phyloP scores from a whole-genome alignment of 1,139 yeast genomes.

The Candida dubliniensis region DNA sequence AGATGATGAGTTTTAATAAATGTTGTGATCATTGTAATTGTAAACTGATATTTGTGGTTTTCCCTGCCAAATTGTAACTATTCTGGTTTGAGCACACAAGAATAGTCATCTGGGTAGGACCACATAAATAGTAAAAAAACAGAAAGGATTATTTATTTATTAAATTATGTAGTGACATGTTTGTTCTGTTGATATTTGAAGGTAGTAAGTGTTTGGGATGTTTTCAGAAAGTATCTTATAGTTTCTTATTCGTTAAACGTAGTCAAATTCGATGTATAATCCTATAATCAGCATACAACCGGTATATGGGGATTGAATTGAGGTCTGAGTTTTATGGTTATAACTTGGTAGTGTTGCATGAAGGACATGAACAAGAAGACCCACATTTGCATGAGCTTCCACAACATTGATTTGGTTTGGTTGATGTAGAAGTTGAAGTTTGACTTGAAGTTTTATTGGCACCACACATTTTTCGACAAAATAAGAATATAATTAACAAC shows the following conservation, averaged over 20 bases:
- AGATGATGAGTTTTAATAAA: constrained; percentile 4
- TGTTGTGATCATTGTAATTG: not conserved
- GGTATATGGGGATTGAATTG: not conserved
- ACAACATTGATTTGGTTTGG: constrained; percentile 24
- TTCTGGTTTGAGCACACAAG: not conserved
- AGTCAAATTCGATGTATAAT: not conserved
- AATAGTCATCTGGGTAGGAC: no score
- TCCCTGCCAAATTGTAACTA: not conserved
- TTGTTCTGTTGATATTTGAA: no score
- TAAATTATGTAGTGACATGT: no score
- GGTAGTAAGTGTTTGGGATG: no score
- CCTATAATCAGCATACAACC: not conserved
- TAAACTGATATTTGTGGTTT: not conserved
- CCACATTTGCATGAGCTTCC: constrained; percentile 47
- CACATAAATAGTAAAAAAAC: no score
- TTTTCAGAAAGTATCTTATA: no score
- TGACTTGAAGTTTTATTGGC: constrained; percentile 15
- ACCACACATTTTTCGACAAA: constrained; percentile 24
- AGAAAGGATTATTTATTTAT: no score
- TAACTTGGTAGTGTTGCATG: constrained; percentile 44
- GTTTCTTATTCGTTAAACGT: no score
- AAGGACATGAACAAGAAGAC: constrained; percentile 37
- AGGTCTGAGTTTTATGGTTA: constrained; percentile 16
- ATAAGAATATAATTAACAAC: not conserved
- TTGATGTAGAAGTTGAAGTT: constrained; percentile 14